Conservation (phyloP, 495 filamentous ascomycete species). For the Podospora pseudocomata region DNA sequence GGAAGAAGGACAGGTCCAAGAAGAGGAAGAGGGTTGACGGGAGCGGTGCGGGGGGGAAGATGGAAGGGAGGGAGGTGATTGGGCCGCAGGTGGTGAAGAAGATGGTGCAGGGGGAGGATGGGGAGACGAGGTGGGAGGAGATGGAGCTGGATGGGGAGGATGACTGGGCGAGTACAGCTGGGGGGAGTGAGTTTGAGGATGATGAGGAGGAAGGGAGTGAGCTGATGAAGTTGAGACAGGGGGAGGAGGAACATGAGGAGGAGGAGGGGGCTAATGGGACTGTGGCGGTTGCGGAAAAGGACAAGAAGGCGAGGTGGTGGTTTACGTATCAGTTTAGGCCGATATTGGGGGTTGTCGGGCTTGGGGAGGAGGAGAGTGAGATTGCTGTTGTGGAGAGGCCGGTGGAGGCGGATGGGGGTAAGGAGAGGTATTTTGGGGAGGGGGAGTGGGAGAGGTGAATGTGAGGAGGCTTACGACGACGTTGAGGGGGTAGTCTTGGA, state of each 20-base stretch:
- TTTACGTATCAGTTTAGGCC: slow-evolving; percentile 85
- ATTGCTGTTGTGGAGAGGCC: slow-evolving; percentile 87
- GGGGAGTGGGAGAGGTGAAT: slow-evolving; percentile 48
- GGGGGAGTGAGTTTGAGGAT: slow-evolving; percentile 35
- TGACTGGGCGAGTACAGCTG: slow-evolving; percentile 39
- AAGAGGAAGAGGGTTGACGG: slow-evolving; percentile 52
- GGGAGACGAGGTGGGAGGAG: slow-evolving; percentile 39
- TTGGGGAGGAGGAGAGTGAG: slow-evolving; percentile 57
- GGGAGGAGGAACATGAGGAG: slow-evolving; percentile 23
- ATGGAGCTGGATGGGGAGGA: slow-evolving; percentile 39
- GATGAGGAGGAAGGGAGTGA: slow-evolving; percentile 44
- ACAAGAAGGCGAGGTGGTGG: slow-evolving; percentile 55
- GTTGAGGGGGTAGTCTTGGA: neutral
- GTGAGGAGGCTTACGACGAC: slow-evolving; percentile 1
- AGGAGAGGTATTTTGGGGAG: slow-evolving; percentile 65
- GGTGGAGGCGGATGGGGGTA: slow-evolving; percentile 75
- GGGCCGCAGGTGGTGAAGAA: slow-evolving; percentile 32
- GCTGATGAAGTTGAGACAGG: slow-evolving; percentile 36
- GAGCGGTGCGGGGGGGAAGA: slow-evolving; percentile 56
- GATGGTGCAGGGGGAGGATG: slow-evolving; percentile 37
- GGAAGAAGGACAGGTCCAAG: slow-evolving; percentile 30
- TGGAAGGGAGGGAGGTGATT: slow-evolving; percentile 47
- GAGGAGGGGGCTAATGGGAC: slow-evolving; percentile 16
- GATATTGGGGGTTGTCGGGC: slow-evolving; percentile 79
- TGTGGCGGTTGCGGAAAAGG: slow-evolving; percentile 16